Percentiles rank a stretch among this genome's conserved stretches.
phyloP scores from a whole-genome alignment of 225 moss, liverwort and hornwort genomes.

The Pleurozium schreberi region DNA sequence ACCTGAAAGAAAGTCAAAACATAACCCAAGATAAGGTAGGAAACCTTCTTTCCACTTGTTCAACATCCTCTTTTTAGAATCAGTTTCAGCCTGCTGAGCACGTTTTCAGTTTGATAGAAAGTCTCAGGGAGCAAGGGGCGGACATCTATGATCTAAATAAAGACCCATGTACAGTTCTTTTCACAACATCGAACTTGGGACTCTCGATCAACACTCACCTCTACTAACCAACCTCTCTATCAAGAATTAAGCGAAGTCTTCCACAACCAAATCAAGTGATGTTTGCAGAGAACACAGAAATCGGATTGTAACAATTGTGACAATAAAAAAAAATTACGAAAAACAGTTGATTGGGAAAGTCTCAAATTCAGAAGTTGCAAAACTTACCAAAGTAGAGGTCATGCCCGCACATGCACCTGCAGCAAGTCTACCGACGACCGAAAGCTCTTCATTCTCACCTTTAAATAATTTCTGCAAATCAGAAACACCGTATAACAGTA shows the following conservation, averaged over 20 bases:
- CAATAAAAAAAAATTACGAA: background rate
- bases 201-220: background rate
- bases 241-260: background rate
- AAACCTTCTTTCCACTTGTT: background rate
- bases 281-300: background rate
- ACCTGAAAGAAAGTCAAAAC: conserved; percentile 21
- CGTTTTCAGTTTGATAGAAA: background rate
- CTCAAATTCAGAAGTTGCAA: background rate
- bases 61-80: background rate
- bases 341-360: background rate
- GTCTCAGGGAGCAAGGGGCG: background rate
- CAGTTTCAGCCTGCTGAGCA: background rate
- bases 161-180: background rate
- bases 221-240: background rate
- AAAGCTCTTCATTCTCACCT: conserved; percentile 61
- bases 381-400: conserved; percentile 75
- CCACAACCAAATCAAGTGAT: background rate
- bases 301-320: background rate
- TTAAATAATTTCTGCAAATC: conserved; percentile 42
- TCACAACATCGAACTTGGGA: background rate
- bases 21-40: background rate
- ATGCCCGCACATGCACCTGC: conserved; percentile 92
- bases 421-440: conserved; percentile 55
- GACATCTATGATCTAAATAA: background rate
- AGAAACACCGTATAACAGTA: background rate